These are phyloP conservation scores for Acanthamoeba lenticulata DNA, from an alignment of 208 protist species.

Conservation along the genomic window DNA sequence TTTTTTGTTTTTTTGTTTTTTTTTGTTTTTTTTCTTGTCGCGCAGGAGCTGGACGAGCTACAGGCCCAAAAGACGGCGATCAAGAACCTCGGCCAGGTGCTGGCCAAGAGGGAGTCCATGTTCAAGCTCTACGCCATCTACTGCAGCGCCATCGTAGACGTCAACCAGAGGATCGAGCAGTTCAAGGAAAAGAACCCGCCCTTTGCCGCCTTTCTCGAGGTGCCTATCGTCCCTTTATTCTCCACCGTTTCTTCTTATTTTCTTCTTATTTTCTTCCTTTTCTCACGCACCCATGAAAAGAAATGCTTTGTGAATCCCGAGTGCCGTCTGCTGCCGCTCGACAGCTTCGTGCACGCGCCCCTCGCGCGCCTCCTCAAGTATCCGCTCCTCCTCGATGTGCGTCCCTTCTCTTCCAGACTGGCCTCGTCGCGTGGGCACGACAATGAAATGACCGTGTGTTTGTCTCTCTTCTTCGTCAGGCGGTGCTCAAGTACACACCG, in stretches of 20 bases:
- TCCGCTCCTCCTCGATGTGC: neutral
- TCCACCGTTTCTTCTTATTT: neutral
- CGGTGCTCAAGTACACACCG: neutral
- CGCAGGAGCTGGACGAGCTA: neutral
- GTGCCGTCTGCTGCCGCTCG: slow-evolving; percentile 15
- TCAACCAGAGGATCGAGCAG: slow-evolving; percentile 11
- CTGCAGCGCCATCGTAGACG: slow-evolving; percentile 2
- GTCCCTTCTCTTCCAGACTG: neutral
- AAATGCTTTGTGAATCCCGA: slow-evolving; percentile 8
- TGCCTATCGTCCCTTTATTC: neutral
- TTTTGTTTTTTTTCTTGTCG: neutral
- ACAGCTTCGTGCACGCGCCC: slow-evolving; percentile 11
- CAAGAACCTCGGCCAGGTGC: neutral
- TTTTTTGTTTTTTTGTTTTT: no score
- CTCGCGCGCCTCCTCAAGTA: neutral
- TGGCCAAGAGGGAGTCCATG: neutral
- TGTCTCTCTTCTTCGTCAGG: neutral
- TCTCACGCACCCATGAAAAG: neutral
- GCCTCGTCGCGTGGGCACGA: neutral
- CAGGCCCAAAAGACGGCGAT: neutral
- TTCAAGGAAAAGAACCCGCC: slow-evolving; percentile 15
- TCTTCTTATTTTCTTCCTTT: neutral
- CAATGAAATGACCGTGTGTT: neutral
- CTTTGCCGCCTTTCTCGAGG: neutral
- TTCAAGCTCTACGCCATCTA: slow-evolving; percentile 41